Evolutionary conservation across 495 filamentous ascomycete species (phyloP), one percentile per base, ranked within the genome.

Genomic region (Tuber microsphaerosporum): DNA sequence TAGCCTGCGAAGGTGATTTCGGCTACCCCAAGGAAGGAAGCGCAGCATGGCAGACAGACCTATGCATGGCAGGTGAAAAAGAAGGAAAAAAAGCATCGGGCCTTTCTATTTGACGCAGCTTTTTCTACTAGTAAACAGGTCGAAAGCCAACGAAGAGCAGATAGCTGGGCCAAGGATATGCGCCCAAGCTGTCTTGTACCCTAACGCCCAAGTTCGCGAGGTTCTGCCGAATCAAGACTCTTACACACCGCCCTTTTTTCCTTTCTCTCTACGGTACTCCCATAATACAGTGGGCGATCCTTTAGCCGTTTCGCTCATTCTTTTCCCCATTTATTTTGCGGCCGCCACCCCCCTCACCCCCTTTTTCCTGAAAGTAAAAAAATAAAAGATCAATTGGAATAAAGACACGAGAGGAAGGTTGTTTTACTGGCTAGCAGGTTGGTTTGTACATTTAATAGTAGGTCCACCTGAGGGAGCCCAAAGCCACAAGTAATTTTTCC

Each of bases 11-110:
- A 31, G 56, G 77, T 51, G 31, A 69, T 78, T 75, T 79, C 77
- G 77, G 77, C 76, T 79, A 75, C 75, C 76, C n/a, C 76, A 79
- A 72, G 76, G 56, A 70, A 79, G 76, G 73, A 73, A 73, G 77
- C 73, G 75, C 75, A 79, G 72, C 70, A 79, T 78, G 79, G n/a
- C 39, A 41, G 39, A 41, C 51, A 56, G 26, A 56, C 51, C 22
- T 73, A 76, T 76, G 77, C 73, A 79, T 79, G 72, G 77, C 69
- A 78, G 43, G 41, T 42, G 42, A 61, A 68, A 75, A 78, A 61
- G 75, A 73, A 75, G 76, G 46, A 75, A 79, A 76, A 69, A 79
- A 76, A 79, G 61, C 26, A 26, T n/a, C 10, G 56, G 56, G n/a
- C 14, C 75, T 79, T 75, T 79, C 45, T 42, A 77, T 75, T 75